phyloP scores from a whole-genome alignment of 164 flowering plant species.

The Vitis rupestris region DNA sequence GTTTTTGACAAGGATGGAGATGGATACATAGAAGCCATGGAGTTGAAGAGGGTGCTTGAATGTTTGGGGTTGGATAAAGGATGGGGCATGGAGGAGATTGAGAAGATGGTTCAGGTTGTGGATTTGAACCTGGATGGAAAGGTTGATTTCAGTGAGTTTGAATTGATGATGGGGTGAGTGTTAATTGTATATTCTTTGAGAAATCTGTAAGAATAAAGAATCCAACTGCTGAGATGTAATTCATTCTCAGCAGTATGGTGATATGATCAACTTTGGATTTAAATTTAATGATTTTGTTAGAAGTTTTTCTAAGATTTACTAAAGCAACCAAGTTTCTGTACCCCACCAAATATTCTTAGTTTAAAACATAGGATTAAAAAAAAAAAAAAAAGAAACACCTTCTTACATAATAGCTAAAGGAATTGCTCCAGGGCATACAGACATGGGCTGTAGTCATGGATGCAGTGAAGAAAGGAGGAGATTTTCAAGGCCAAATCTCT shows the following conservation, averaged over 20 bases:
- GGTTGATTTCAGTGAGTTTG: constrained; percentile 65
- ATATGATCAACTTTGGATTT: background rate
- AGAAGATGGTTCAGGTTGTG: constrained; percentile 51
- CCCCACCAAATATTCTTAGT: no score
- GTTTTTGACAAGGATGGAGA: constrained; percentile 64
- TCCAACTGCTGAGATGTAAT: no score
- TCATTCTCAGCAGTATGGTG: no score
- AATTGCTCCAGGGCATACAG: no score
- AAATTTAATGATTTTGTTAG: background rate
- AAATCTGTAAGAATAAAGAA: no score
- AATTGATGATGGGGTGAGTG: constrained; percentile 39
- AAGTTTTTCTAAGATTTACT: no score
- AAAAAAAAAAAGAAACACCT: no score
- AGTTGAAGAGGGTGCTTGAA: constrained; percentile 54
- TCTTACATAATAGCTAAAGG: no score
- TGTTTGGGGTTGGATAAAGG: constrained; percentile 57
- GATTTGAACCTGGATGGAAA: constrained; percentile 62
- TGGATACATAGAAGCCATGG: constrained; percentile 56
- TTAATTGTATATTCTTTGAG: constrained; percentile 1
- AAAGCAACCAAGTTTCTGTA: no score
- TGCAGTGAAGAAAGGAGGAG: constrained; percentile 6
- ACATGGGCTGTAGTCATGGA: no score
- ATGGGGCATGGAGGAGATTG: constrained; percentile 40
- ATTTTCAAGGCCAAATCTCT: constrained; percentile 49
- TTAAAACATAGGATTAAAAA: no score